A percentile compares a stretch with the other conserved stretches of the same genome.
Conservation (phyloP, 2,329 filamentous ascomycete species). For the Phaeosphaeria sp. region DNA sequence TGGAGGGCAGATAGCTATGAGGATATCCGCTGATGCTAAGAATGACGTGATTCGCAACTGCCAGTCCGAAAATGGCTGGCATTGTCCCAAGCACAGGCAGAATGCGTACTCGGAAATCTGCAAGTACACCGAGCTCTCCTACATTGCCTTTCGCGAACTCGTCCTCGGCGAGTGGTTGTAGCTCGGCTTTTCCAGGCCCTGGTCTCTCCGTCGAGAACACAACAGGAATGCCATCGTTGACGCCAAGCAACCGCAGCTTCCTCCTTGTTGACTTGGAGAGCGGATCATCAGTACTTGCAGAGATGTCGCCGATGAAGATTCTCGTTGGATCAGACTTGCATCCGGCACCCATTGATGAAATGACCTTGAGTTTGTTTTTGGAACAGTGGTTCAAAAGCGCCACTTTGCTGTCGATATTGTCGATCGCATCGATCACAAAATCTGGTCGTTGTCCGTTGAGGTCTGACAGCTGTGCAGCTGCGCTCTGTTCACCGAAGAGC, state of each 20-base stretch:
- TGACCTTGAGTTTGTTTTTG: constrained; percentile 76
- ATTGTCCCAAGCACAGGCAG: constrained; percentile 94
- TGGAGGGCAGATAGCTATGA: constrained; percentile 79
- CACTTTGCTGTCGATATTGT: constrained; percentile 98
- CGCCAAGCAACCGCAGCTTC: constrained; percentile 75
- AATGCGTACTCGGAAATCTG: constrained; percentile 94
- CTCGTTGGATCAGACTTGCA: constrained; percentile 88
- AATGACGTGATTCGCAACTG: constrained; percentile 90
- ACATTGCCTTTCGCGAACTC: constrained; percentile 88
- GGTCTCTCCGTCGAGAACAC: constrained; percentile 93
- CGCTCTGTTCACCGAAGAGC: constrained; percentile 75
- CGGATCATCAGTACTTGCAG: constrained; percentile 83
- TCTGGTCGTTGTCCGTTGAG: constrained; percentile 75
- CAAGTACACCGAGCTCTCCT: constrained; percentile 83
- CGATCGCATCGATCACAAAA: constrained; percentile 96
- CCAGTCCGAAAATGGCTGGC: constrained; percentile 94
- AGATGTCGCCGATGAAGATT: constrained; percentile 91
- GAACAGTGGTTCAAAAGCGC: constrained; percentile 87
- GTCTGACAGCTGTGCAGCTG: constrained; percentile 69
- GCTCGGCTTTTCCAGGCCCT: constrained; percentile 86
- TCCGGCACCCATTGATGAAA: constrained; percentile 94
- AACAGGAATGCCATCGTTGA: constrained; percentile 85
- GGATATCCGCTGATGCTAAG: constrained; percentile 83
- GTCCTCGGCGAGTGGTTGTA: constrained; percentile 85
- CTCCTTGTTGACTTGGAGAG: constrained; percentile 85